Conservation (phyloP, 2,329 filamentous ascomycete genomes). For the Beauveria rudraprayagi region DNA sequence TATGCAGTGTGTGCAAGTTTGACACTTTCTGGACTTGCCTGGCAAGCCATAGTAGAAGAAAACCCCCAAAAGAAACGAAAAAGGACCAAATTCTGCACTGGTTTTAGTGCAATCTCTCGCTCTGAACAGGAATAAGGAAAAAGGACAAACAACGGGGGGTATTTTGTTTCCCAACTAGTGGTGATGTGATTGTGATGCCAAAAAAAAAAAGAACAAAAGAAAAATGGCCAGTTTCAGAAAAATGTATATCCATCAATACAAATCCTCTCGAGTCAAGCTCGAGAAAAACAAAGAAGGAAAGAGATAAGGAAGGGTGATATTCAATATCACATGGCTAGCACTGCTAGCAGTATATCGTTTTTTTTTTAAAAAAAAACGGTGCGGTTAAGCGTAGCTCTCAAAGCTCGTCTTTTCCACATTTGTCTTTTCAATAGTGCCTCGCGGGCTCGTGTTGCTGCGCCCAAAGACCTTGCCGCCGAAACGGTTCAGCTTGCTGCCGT, state of each 20-base stretch:
- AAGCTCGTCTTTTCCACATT: constrained; percentile 41
- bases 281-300: neutral
- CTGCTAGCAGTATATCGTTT: neutral
- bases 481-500: constrained; percentile 47
- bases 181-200: neutral
- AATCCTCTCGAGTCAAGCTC: neutral
- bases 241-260: constrained; percentile 5
- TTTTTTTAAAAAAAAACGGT: neutral
- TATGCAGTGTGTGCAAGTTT: neutral
- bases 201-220: neutral
- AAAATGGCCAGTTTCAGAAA: neutral
- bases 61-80: neutral
- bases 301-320: neutral
- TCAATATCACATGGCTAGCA: constrained; percentile 12
- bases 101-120: neutral
- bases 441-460: constrained; percentile 43
- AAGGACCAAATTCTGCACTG: neutral
- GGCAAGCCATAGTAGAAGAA: neutral
- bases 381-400: constrained; percentile 22
- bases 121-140: neutral
- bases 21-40: neutral
- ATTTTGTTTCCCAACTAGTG: constrained; percentile 21
- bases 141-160: constrained; percentile 17
- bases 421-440: constrained; percentile 44
- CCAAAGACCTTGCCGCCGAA: constrained; percentile 51